phyloP scores from a whole-genome alignment of 2,329 filamentous ascomycete species.

The Microascus cirrosus region DNA sequence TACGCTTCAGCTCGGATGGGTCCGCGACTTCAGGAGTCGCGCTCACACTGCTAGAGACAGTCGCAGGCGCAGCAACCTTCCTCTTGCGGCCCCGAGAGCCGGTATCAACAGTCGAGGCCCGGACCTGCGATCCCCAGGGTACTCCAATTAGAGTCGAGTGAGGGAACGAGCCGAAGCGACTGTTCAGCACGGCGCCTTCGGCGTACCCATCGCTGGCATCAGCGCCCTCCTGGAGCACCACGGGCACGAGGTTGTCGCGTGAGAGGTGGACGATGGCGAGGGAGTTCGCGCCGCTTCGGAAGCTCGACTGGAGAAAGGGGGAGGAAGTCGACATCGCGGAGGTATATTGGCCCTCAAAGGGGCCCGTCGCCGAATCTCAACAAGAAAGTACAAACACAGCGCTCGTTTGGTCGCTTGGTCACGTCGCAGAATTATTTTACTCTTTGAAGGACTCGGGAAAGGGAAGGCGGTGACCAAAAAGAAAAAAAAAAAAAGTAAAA shows the following conservation, averaged over 20 bases:
- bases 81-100: conserved; percentile 72
- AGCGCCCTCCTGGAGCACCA: conserved; percentile 28
- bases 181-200: conserved; percentile 73
- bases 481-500: too few species aligned
- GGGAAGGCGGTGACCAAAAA: neutral
- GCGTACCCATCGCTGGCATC: conserved; percentile 32
- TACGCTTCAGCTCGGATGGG: conserved; percentile 18
- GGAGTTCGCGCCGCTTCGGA: conserved; percentile 47
- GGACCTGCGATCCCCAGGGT: conserved; percentile 86
- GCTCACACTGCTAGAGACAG: conserved; percentile 4
- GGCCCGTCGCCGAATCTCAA: neutral
- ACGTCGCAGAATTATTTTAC: neutral
- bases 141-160: conserved; percentile 66
- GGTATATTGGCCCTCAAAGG: neutral
- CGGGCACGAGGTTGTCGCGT: conserved; percentile 58
- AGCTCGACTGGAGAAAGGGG: conserved; percentile 67
- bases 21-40: conserved; percentile 12
- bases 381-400: neutral
- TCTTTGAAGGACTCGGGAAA: neutral
- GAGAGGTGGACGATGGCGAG: conserved; percentile 82
- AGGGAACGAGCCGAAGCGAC: conserved; percentile 83
- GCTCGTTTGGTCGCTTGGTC: neutral
- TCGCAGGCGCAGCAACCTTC: conserved; percentile 24
- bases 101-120: conserved; percentile 82
- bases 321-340: conserved; percentile 30